Conservation (phyloP, 495 filamentous ascomycete species). For the Penicillium coffeae region DNA sequence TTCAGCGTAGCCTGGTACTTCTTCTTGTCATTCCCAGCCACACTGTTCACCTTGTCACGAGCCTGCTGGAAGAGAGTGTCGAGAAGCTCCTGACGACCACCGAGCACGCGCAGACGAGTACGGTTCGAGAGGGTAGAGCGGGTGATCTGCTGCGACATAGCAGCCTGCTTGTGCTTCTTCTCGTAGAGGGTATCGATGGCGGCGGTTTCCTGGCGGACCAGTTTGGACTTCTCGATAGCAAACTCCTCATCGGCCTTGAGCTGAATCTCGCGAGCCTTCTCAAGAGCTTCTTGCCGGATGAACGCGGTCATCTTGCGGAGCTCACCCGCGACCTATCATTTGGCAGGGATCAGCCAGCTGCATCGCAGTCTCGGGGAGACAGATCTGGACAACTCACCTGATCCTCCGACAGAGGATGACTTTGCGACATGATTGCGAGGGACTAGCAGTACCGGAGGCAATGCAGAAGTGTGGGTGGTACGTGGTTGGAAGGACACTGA, state of each 20-base stretch:
- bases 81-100: constrained; percentile 81
- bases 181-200: constrained; percentile 89
- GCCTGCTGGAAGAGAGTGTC: constrained; percentile 87
- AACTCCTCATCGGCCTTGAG: constrained; percentile 99
- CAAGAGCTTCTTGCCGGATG: constrained; percentile 96
- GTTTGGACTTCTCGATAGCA: constrained; percentile 95
- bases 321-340: constrained; percentile 76
- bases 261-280: constrained; percentile 94
- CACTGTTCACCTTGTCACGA: constrained; percentile 58
- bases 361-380: not conserved
- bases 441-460: not conserved
- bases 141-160: constrained; percentile 96
- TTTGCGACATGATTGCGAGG: constrained; percentile 73
- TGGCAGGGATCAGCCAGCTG: constrained; percentile 12
- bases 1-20: constrained; percentile 73
- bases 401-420: constrained; percentile 93
- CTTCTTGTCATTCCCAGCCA: constrained; percentile 58
- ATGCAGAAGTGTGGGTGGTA: constrained; percentile 19
- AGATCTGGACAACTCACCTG: constrained; percentile 50
- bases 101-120: constrained; percentile 81
- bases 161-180: constrained; percentile 96
- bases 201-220: constrained; percentile 89
- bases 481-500: constrained; percentile 4
- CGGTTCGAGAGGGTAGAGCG: constrained; percentile 93
- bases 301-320: constrained; percentile 99